A percentile compares a stretch with the other conserved stretches of the same genome.
phyloP scores from a whole-genome alignment of 108 stramenopile species.

The Schizochytrium sp. region DNA sequence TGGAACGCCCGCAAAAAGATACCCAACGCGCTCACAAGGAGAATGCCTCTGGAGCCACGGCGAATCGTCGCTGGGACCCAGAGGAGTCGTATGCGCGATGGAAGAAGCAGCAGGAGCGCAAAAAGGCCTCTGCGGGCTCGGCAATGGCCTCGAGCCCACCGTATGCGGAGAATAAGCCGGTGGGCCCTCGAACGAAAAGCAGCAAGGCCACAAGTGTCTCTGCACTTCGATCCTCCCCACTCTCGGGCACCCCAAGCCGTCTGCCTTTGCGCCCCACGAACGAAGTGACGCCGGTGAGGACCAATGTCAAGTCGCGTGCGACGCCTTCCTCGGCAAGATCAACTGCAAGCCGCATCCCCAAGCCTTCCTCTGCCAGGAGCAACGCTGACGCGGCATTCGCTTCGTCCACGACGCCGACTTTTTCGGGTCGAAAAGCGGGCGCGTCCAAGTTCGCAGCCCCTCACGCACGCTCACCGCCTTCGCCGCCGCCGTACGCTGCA shows the following conservation, averaged over 20 bases:
- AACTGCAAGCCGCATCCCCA: too few species aligned
- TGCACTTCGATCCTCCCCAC: too few species aligned
- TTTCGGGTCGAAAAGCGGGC: background rate
- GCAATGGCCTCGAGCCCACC: background rate
- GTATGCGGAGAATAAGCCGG: background rate
- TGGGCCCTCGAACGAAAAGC: background rate
- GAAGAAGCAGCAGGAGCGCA: background rate
- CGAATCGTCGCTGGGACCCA: background rate
- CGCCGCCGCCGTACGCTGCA: background rate
- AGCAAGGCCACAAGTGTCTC: too few species aligned
- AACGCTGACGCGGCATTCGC: background rate
- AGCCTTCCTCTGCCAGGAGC: too few species aligned
- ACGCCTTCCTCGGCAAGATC: too few species aligned
- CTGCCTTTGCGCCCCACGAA: too few species aligned
- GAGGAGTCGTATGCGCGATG: background rate
- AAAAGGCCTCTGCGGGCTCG: background rate
- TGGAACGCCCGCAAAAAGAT: background rate
- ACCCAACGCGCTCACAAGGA: background rate
- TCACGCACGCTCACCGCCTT: background rate
- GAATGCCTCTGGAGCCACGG: background rate
- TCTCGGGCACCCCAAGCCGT: too few species aligned
- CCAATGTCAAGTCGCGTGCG: too few species aligned
- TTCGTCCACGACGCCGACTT: background rate
- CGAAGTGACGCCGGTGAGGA: too few species aligned
- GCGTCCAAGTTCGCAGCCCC: background rate